These are phyloP conservation scores for Panicum hallii DNA, from an alignment of 202 grass and related monocot genomes.

Conservation along the genomic window DNA sequence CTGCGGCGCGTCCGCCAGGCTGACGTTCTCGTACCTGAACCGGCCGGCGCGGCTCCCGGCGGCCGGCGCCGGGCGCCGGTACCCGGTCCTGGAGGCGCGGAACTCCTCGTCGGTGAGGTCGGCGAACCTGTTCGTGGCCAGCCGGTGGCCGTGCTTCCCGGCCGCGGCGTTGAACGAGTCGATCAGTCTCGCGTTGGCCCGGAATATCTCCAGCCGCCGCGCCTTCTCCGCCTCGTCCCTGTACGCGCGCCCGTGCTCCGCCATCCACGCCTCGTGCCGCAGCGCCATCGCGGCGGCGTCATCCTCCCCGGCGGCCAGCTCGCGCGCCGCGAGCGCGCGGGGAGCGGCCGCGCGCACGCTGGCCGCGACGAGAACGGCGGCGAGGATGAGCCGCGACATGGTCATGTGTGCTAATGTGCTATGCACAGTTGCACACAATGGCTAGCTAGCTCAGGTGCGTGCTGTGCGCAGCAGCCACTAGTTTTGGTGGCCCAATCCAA, in stretches of 20 bases:
- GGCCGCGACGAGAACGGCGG: constrained; percentile 3
- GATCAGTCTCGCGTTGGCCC: constrained; percentile 47
- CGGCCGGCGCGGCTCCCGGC: not conserved
- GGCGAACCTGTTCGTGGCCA: constrained; percentile 62
- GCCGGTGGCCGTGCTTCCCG: constrained; percentile 39
- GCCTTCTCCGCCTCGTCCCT: constrained; percentile 60
- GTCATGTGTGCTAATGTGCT: constrained; percentile 36
- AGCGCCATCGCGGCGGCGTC: constrained; percentile 36
- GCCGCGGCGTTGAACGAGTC: constrained; percentile 62
- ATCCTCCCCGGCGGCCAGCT: not conserved
- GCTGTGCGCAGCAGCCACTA: not conserved
- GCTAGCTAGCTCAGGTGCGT: not conserved
- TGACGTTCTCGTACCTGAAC: constrained; percentile 67
- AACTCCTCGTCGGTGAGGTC: constrained; percentile 78
- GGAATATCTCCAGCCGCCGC: constrained; percentile 54
- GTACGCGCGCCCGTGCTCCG: constrained; percentile 59
- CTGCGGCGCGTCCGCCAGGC: constrained; percentile 42
- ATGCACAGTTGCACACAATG: not conserved
- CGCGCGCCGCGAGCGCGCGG: constrained; percentile 19
- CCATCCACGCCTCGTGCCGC: constrained; percentile 73
- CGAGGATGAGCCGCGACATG: constrained; percentile 28
- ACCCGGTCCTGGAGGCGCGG: constrained; percentile 45
- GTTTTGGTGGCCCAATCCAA: not conserved
- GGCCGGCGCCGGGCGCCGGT: not conserved
- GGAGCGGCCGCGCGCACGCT: not conserved